Evolutionary conservation across 202 grass and related monocot genomes (phyloP).

Genomic region (Elaeis oleifera): DNA sequence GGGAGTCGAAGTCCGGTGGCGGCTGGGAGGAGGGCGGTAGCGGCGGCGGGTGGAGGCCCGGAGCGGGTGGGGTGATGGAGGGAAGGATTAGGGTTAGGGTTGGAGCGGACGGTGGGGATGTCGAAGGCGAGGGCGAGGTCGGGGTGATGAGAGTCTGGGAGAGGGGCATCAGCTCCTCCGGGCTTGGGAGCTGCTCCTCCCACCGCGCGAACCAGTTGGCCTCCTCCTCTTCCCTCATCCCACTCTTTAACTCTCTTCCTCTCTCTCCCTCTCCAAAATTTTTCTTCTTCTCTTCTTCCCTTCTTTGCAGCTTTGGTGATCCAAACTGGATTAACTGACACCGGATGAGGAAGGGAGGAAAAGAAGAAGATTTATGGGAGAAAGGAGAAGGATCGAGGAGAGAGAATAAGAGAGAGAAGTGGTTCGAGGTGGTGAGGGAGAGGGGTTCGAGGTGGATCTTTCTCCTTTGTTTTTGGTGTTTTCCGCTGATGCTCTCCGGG

Average conservation of each 20-base stretch:
- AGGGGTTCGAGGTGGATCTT: conserved; percentile 99
- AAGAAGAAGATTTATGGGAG: background rate
- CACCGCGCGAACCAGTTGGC: conserved; percentile 74
- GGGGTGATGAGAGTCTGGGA: conserved; percentile 84
- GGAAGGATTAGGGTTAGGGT: background rate
- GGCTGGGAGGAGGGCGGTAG: background rate
- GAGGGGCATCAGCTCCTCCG: conserved; percentile 86
- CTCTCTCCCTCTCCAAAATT: conserved; percentile 11
- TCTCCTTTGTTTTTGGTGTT: conserved; percentile 49
- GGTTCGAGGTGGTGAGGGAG: background rate
- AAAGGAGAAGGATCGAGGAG: background rate
- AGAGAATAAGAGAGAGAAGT: background rate
- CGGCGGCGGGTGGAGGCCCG: no score
- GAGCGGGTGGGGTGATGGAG: background rate
- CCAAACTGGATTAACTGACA: background rate
- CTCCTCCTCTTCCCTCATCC: conserved; percentile 93
- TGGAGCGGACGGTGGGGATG: conserved; percentile 17
- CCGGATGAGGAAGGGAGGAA: no score
- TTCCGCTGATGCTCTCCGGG: conserved; percentile 33
- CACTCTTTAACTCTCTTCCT: background rate
- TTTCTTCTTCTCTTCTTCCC: background rate
- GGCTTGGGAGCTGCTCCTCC: conserved; percentile 84
- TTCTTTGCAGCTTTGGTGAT: no score
- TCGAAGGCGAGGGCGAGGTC: conserved; percentile 94
- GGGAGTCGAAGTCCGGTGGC: background rate